These are phyloP conservation scores for Suhomyces vadensis DNA, from an alignment of 805 yeast genomes.

Conservation along the genomic window DNA sequence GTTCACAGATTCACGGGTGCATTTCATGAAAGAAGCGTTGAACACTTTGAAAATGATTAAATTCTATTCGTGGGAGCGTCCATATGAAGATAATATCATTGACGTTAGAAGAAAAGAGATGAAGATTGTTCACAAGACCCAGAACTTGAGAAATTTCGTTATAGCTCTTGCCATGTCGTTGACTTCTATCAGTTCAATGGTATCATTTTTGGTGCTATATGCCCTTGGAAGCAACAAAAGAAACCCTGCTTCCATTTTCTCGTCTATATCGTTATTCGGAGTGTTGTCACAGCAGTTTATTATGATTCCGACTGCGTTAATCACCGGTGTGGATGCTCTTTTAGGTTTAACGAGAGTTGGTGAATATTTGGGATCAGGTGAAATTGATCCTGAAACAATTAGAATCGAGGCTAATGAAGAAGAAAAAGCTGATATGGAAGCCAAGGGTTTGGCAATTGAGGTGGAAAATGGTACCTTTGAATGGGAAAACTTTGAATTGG, in stretches of 20 bases:
- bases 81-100: slow-evolving; percentile 61
- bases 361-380: slow-evolving; percentile 48
- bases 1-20: slow-evolving; percentile 76
- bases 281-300: slow-evolving; percentile 61
- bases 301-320: slow-evolving; percentile 69
- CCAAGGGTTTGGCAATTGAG: slow-evolving; percentile 43
- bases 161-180: slow-evolving; percentile 67
- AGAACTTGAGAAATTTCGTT: slow-evolving; percentile 58
- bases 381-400: slow-evolving; percentile 37
- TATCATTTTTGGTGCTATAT: slow-evolving; percentile 44
- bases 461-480: slow-evolving; percentile 57
- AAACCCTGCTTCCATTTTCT: slow-evolving; percentile 63
- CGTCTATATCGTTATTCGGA: slow-evolving; percentile 69
- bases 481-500: slow-evolving; percentile 53
- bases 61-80: slow-evolving; percentile 88
- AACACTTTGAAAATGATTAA: slow-evolving; percentile 79
- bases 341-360: slow-evolving; percentile 62
- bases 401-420: slow-evolving; percentile 28
- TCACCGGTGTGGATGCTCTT: slow-evolving; percentile 66
- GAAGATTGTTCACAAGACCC: slow-evolving; percentile 59
- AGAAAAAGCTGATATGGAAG: slow-evolving; percentile 23
- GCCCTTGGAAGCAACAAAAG: slow-evolving; percentile 30
- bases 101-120: slow-evolving; percentile 64
- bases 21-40: slow-evolving; percentile 74
- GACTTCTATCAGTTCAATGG: slow-evolving; percentile 72